phyloP scores from a whole-genome alignment of 192 early-diverging fungal genomes.

The Coemansia sp. region DNA sequence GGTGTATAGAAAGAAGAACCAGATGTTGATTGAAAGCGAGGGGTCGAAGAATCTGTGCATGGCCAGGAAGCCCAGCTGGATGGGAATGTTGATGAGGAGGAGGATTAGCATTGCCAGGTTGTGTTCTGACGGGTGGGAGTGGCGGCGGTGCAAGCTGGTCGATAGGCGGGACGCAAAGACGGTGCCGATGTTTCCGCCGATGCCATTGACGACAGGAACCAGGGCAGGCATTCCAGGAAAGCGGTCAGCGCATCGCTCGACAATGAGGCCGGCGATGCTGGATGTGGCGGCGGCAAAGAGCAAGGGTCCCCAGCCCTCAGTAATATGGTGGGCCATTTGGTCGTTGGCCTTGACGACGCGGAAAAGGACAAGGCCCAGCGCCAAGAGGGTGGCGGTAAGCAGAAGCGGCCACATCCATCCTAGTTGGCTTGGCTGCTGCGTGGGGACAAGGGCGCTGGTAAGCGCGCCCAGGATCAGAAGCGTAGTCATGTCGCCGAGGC shows the following conservation, averaged over 20 bases:
- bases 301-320: constrained; percentile 76
- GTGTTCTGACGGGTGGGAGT: constrained; percentile 41
- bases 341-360: constrained; percentile 62
- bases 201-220: constrained; percentile 57
- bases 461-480: constrained; percentile 33
- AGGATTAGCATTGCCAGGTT: constrained; percentile 61
- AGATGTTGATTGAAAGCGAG: constrained; percentile 41
- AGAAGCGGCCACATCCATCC: constrained; percentile 40
- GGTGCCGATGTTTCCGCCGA: constrained; percentile 79
- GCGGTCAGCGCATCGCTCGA: constrained; percentile 29
- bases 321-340: constrained; percentile 64
- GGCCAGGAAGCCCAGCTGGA: constrained; percentile 65
- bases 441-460: constrained; percentile 17
- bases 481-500: constrained; percentile 57
- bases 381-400: constrained; percentile 43
- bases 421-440: not conserved
- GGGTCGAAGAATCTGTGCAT: constrained; percentile 56
- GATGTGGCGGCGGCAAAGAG: constrained; percentile 75
- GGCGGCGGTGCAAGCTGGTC: constrained; percentile 66
- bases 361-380: constrained; percentile 46
- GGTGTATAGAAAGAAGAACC: constrained; percentile 59
- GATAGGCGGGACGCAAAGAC: constrained; percentile 78
- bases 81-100: constrained; percentile 69
- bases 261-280: constrained; percentile 53
- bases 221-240: constrained; percentile 50